phyloP scores from a whole-genome alignment of 371 early-diverging fungal species.

The Blastocladiella emersonii region DNA sequence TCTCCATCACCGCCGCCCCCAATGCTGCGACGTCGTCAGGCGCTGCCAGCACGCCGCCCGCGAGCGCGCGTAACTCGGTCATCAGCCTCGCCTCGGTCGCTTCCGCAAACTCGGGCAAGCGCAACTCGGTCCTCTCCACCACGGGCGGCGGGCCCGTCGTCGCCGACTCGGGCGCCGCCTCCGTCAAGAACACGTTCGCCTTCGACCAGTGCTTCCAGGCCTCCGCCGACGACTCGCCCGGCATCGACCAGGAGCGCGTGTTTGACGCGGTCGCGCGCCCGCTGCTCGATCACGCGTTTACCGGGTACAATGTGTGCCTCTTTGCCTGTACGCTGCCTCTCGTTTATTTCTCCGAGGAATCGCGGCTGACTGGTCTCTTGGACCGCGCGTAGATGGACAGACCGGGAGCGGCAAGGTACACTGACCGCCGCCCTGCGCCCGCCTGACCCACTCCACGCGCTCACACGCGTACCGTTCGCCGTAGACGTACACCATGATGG shows the following conservation, averaged over 20 bases:
- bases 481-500: conserved; percentile 24
- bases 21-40: background rate
- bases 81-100: background rate
- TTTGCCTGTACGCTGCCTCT: conserved; percentile 2
- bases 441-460: background rate
- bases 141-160: no score
- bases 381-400: conserved; percentile 52
- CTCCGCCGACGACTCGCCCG: background rate
- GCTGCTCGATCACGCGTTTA: conserved; percentile 70
- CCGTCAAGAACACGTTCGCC: conserved; percentile 1
- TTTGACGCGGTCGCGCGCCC: conserved; percentile 62
- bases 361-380: background rate
- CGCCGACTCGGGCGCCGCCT: background rate
- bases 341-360: conserved; percentile 1
- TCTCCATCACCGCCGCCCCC: background rate
- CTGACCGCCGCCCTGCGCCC: conserved; percentile 33
- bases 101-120: background rate
- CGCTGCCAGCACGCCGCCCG: background rate
- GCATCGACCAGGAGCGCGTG: conserved; percentile 40
- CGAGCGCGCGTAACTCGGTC: background rate
- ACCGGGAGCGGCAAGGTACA: conserved; percentile 75
- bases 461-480: background rate
- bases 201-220: conserved; percentile 8
- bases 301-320: conserved; percentile 38
- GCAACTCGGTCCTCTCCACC: background rate